A percentile compares a stretch with the other conserved stretches of the same genome.
phyloP scores from a whole-genome alignment of 331 rosid species.

The Cucumis variabilis region DNA sequence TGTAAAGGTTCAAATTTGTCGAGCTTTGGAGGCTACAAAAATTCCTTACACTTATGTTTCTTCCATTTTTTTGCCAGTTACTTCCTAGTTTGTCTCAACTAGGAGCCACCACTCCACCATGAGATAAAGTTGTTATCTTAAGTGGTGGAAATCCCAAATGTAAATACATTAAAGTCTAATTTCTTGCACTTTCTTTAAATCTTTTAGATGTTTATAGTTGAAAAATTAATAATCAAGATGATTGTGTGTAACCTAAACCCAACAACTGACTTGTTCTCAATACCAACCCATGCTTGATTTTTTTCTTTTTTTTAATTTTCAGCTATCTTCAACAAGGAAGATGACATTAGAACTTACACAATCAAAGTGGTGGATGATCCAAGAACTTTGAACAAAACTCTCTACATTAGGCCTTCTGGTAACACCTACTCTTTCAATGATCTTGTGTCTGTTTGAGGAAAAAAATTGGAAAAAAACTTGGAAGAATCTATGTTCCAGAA shows the following conservation, averaged over 20 bases:
- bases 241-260: too few relatives aligned
- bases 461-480: not conserved
- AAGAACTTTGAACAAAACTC: too few relatives aligned
- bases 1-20: not conserved
- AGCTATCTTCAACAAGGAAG: conserved; percentile 2
- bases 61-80: not conserved
- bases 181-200: not conserved
- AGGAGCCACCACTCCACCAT: not conserved
- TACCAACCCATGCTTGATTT: too few relatives aligned
- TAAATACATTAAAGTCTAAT: not conserved
- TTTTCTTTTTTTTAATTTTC: not conserved
- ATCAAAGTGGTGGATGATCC: too few relatives aligned
- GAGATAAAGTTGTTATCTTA: not conserved
- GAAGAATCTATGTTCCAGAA: not conserved
- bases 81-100: not conserved
- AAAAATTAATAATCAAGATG: not conserved
- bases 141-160: not conserved
- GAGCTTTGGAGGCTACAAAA: not conserved
- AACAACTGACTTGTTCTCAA: too few relatives aligned
- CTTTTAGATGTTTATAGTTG: not conserved
- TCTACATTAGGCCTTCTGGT: too few relatives aligned
- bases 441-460: too few relatives aligned
- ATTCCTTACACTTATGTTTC: not conserved
- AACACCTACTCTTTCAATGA: too few relatives aligned
- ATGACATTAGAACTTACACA: too few relatives aligned